Conservation (phyloP, 371 early-diverging fungal genomes). For the Mortierella sp. region DNA sequence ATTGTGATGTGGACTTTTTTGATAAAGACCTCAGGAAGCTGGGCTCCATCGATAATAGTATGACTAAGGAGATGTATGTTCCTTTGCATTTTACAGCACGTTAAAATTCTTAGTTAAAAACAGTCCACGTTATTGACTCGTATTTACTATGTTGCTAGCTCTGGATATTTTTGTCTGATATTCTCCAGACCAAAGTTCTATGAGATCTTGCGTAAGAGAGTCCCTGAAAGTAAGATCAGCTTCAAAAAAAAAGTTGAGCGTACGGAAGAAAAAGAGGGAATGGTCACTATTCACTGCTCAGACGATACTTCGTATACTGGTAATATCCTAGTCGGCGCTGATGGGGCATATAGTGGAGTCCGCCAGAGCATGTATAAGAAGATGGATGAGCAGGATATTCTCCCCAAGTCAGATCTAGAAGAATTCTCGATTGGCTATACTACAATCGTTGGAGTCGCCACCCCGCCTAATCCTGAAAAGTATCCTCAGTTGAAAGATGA, state of each 20-base stretch:
- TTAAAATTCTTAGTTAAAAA: too few species aligned
- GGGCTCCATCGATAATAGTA: background rate
- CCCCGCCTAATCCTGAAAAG: constrained; percentile 13
- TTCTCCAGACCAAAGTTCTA: constrained; percentile 17
- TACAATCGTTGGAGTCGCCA: constrained; percentile 20
- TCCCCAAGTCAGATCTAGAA: constrained; percentile 15
- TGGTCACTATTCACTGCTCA: constrained; percentile 12
- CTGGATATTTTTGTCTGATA: constrained; percentile 16
- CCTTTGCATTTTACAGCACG: too few species aligned
- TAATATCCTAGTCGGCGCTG: constrained; percentile 29
- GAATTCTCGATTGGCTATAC: constrained; percentile 7
- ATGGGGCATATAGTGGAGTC: constrained; percentile 16
- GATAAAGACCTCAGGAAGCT: background rate
- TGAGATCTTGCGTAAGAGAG: background rate
- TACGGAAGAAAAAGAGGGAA: constrained; percentile 1
- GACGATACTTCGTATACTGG: constrained; percentile 19
- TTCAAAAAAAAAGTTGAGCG: constrained; percentile 10
- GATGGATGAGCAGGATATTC: constrained; percentile 6
- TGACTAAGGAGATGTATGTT: background rate
- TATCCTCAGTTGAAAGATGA: constrained; percentile 16
- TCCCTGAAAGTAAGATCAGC: constrained; percentile 14
- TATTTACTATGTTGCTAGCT: background rate
- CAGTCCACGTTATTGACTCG: too few species aligned
- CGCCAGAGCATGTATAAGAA: constrained; percentile 24
- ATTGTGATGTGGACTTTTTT: background rate